Conservation (phyloP, 164 flowering plant species). For the Liquidambar formosana region DNA sequence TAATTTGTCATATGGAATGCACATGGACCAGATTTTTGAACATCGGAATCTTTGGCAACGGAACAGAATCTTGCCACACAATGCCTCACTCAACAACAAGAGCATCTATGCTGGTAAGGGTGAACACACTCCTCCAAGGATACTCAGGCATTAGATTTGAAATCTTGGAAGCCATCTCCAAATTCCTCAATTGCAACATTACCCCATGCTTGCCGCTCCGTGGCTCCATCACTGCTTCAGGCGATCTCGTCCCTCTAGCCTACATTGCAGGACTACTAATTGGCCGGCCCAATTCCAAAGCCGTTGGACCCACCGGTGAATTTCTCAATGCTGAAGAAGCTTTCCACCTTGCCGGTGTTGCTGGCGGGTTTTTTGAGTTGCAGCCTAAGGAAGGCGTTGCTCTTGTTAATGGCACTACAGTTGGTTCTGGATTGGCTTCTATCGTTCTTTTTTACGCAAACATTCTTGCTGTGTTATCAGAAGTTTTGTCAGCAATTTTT, state of each 20-base stretch:
- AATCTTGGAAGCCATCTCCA: conserved; percentile 42
- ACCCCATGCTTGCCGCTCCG: conserved; percentile 49
- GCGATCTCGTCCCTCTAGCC: conserved; percentile 46
- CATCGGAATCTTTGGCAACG: conserved; percentile 41
- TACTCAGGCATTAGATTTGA: conserved; percentile 51
- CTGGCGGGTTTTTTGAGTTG: conserved; percentile 36
- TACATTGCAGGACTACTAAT: conserved; percentile 48
- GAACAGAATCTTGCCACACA: conserved; percentile 33
- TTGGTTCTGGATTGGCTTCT: conserved; percentile 48
- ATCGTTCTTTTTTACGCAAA: conserved; percentile 42
- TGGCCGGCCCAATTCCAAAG: conserved; percentile 42
- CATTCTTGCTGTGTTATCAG: conserved; percentile 31
- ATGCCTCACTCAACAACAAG: conserved; percentile 38
- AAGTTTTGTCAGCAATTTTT: conserved; percentile 37
- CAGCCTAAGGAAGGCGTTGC: conserved; percentile 56
- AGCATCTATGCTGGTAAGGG: conserved; percentile 45
- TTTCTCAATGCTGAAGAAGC: conserved; percentile 30
- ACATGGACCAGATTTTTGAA: conserved; percentile 32
- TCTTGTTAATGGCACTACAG: conserved; percentile 45
- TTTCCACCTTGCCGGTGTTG: conserved; percentile 29
- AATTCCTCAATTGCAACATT: conserved; percentile 37
- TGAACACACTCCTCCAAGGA: conserved; percentile 50
- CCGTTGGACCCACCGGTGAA: conserved; percentile 34
- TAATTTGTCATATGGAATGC: too few relatives aligned
- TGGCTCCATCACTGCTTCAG: conserved; percentile 49